Base-by-base conservation (phyloP, 2,329 filamentous ascomycete species). In the Orbilia blumenaviensis region DNA sequence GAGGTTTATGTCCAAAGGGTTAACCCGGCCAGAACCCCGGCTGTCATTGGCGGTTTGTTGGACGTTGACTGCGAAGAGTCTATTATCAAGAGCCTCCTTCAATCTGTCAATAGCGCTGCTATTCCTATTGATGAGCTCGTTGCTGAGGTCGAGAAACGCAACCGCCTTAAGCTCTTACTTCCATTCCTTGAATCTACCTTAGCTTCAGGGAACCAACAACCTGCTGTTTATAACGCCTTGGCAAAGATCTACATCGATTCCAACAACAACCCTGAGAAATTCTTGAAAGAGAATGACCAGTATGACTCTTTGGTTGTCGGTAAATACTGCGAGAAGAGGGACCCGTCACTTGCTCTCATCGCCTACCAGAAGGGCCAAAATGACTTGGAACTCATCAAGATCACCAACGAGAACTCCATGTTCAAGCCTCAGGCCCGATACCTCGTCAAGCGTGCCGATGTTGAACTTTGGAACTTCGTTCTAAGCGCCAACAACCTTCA, bases 401-500 rank as follows among this genome's bases (percentile, higher is more conserved):
- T 99, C 81, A 98, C 95, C 81, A 99, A 98, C 81, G 96, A 99
- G 84, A 99, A 99, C 85, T 90, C 92, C n/a, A 99, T 99, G 95
- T 99, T 97, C 88, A 91, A 94, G 81, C 92, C 92, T n/a, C 95
- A 99, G 84, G 94, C 94, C 72, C 91, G 95, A 38, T 99, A 99
- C 84, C 87, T 99, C 23, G 86, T 99, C 62, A 94, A 97, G 81
- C 91, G 95, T 79, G 91, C 92, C 38, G 95, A 99, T 81, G 83
- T 86, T 1, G 95, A 99, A 83, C 89, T 99, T 54, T 99, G 96
- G 96, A 87, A 88, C 62, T 99, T 97, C 82, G 95, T 98, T 12
- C 87, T 99, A 34, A 97, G 91, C 83, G 90, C 93, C 80, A 98
- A 97, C 87, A 99, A 99, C 84, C 89, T 97, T 78, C 93, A 98